Conservation (phyloP, 495 filamentous ascomycete species). For the Talaromyces proteolyticus region DNA sequence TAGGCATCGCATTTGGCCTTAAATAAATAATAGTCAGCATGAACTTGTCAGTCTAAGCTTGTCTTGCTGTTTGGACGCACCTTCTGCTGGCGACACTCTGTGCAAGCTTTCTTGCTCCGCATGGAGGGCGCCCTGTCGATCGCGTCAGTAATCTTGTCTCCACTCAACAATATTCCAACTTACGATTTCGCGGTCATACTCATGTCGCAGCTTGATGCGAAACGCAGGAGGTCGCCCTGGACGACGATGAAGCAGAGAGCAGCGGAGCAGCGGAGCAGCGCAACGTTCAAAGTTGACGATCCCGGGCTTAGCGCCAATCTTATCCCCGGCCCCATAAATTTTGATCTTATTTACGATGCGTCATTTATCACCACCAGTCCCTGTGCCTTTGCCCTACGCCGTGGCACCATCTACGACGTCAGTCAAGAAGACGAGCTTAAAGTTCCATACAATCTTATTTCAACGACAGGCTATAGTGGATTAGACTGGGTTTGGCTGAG, state of each 20-base stretch:
- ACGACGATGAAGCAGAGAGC: too few relatives aligned
- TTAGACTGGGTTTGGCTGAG: too few relatives aligned
- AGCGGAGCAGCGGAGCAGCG: too few relatives aligned
- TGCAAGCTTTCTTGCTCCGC: conserved; percentile 33
- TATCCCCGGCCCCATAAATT: background rate
- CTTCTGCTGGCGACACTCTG: conserved; percentile 42
- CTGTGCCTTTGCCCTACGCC: background rate
- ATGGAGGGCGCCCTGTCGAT: background rate
- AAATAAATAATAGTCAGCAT: too few relatives aligned
- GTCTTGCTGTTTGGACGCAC: conserved; percentile 8
- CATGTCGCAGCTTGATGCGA: too few relatives aligned
- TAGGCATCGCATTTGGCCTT: conserved; percentile 36
- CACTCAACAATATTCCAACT: background rate
- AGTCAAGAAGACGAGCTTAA: too few relatives aligned
- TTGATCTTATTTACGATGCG: background rate
- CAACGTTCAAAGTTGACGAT: too few relatives aligned
- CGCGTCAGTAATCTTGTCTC: background rate
- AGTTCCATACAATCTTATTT: background rate
- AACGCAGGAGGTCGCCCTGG: too few relatives aligned
- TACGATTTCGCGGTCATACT: background rate
- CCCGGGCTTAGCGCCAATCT: background rate
- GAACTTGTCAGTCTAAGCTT: too few relatives aligned
- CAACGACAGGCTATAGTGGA: background rate
- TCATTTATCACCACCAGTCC: background rate
- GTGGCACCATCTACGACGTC: background rate